A percentile compares a stretch with the other conserved stretches of the same genome.
Evolutionary conservation across 441 rosid species (phyloP).

Genomic region (Raphanus hybrid): DNA sequence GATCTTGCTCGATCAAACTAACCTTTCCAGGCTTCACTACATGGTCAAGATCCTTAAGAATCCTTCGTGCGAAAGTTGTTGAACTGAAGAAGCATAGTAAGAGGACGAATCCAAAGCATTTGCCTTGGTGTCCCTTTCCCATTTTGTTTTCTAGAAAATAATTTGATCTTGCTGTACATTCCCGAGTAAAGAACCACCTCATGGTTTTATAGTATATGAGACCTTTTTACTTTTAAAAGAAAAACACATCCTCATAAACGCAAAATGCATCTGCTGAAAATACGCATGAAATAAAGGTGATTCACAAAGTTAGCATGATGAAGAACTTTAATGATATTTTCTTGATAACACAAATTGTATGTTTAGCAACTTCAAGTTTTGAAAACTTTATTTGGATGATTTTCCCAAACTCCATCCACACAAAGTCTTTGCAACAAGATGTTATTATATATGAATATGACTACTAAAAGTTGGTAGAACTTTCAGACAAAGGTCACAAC

Average conservation of each 20-base stretch:
- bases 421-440: too few relatives aligned
- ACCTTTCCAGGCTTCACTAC: constrained; percentile 18
- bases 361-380: constrained; percentile 32
- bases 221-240: not conserved
- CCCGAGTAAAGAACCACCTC: not conserved
- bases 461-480: too few relatives aligned
- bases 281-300: constrained; percentile 15
- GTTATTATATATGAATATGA: too few relatives aligned
- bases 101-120: constrained; percentile 41
- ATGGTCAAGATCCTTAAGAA: constrained; percentile 43
- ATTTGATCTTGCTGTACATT: constrained; percentile 23
- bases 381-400: constrained; percentile 16
- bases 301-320: constrained; percentile 42
- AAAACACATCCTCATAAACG: constrained; percentile 22
- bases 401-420: too few relatives aligned
- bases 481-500: too few relatives aligned
- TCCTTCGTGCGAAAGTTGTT: constrained; percentile 47
- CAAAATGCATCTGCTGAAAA: constrained; percentile 32
- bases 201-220: constrained; percentile 35
- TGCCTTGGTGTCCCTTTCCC: constrained; percentile 42
- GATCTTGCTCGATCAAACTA: constrained; percentile 12
- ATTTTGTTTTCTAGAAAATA: constrained; percentile 34
- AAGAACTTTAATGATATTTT: not conserved
- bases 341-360: constrained; percentile 33
- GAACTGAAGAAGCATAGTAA: constrained; percentile 51